These are phyloP conservation scores for Protoeuglena noctilucae DNA, from an alignment of 139 green algal species.

Conservation along the genomic window DNA sequence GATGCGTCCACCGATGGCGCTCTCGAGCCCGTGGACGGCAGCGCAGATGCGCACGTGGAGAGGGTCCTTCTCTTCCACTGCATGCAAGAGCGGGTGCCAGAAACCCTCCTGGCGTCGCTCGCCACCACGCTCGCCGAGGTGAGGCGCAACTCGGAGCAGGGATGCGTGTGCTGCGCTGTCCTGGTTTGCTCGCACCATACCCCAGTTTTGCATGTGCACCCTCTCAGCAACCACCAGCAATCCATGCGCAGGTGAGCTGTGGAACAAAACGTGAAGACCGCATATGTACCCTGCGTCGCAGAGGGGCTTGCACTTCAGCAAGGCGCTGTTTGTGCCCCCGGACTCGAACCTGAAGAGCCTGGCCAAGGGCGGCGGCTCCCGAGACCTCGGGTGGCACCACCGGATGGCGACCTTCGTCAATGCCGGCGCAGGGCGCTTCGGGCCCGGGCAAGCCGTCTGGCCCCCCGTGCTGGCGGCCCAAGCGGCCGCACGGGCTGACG, in stretches of 20 bases:
- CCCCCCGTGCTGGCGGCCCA: background rate
- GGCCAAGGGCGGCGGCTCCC: background rate
- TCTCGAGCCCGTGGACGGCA: background rate
- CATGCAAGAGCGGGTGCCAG: conserved; percentile 71
- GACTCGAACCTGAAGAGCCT: conserved; percentile 6
- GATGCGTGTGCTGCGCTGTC: no score
- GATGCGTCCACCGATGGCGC: conserved; percentile 9
- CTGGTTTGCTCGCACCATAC: no score
- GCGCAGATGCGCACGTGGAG: conserved; percentile 1
- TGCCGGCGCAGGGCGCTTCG: background rate
- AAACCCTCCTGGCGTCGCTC: conserved; percentile 50
- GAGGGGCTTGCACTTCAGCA: conserved; percentile 7
- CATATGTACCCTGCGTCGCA: no score
- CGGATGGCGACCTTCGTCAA: conserved; percentile 24
- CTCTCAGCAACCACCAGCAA: no score
- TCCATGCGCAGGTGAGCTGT: no score
- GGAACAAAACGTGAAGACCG: no score
- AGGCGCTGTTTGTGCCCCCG: conserved; percentile 54
- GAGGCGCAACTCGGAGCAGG: no score
- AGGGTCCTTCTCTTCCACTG: conserved; percentile 87
- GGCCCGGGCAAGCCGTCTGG: background rate
- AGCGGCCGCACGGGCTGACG: background rate
- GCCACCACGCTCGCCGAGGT: background rate
- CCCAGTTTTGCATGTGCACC: no score
- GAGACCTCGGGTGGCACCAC: conserved; percentile 38